Percentiles rank a stretch among this genome's conserved stretches.
These are phyloP conservation scores for Linnemannia schmuckeri DNA, from an alignment of 192 early-diverging fungal species.

Conservation along the genomic window DNA sequence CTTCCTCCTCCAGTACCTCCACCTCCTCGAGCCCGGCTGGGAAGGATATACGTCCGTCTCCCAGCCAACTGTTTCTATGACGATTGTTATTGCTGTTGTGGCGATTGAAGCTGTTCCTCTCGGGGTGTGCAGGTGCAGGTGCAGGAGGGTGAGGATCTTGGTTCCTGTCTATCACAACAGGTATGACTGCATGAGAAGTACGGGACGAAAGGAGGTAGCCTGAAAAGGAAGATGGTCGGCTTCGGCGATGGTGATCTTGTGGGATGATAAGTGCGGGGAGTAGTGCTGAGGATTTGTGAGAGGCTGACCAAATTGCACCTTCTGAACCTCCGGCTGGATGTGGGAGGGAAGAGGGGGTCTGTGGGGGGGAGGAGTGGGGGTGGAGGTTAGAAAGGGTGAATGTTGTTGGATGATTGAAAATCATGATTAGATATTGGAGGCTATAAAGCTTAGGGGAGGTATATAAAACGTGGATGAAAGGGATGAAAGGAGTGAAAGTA, in stretches of 20 bases:
- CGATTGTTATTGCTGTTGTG: not conserved
- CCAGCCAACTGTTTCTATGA: no score
- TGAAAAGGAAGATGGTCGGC: not conserved
- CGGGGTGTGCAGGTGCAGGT: not conserved
- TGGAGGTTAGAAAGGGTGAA: conserved; percentile 19
- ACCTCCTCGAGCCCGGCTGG: no score
- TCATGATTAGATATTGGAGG: conserved; percentile 12
- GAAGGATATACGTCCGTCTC: no score
- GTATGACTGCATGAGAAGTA: not conserved
- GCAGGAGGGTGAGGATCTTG: not conserved
- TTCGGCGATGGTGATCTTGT: not conserved
- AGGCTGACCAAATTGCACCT: conserved; percentile 37
- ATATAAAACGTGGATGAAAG: not conserved
- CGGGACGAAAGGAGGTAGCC: not conserved
- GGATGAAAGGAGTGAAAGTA: not conserved
- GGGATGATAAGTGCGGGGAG: not conserved
- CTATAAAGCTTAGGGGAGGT: not conserved
- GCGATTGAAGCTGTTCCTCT: not conserved
- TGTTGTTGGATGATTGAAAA: conserved; percentile 44
- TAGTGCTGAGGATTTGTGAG: not conserved
- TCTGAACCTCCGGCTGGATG: conserved; percentile 30
- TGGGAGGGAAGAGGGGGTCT: not conserved
- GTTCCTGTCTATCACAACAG: not conserved
- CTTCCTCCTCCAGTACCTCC: not conserved
- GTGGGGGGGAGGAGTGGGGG: not conserved